Evolutionary conservation across 352 stramenopile species (phyloP).

Genomic region (Halophytophthora batemanensis): DNA sequence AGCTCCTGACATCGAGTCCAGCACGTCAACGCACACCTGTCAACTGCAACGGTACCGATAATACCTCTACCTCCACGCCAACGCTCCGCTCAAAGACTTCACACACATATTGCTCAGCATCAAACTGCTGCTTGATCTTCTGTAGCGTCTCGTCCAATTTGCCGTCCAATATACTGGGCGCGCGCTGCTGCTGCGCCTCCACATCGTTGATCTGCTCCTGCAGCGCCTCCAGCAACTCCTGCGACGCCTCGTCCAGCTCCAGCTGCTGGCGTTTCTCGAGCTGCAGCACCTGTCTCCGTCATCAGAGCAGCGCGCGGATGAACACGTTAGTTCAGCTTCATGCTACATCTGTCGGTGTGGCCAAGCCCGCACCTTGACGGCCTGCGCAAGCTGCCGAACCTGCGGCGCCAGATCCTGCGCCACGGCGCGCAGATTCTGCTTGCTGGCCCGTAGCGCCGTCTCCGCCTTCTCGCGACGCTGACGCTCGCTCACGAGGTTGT

Average conservation of each 20-base stretch:
- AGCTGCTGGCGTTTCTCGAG: constrained; percentile 54
- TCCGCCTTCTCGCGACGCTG: constrained; percentile 56
- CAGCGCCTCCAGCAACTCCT: constrained; percentile 50
- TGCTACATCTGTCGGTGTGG: not conserved
- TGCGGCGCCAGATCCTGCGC: constrained; percentile 44
- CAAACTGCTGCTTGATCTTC: constrained; percentile 28
- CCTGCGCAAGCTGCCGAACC: constrained; percentile 39
- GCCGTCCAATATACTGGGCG: constrained; percentile 26
- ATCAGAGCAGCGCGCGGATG: not conserved
- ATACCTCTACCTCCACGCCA: too few species aligned
- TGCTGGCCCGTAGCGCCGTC: constrained; percentile 30
- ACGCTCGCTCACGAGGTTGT: constrained; percentile 58
- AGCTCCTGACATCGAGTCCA: constrained; percentile 32
- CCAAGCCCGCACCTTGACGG: constrained; percentile 36
- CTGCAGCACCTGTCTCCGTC: constrained; percentile 38
- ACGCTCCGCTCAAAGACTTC: not conserved
- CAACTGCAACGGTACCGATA: not conserved
- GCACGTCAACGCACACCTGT: not conserved
- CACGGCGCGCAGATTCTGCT: constrained; percentile 34
- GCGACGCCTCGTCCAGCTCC: constrained; percentile 53
- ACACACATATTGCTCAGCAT: constrained; percentile 37
- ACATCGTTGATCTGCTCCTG: constrained; percentile 55
- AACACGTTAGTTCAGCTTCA: not conserved
- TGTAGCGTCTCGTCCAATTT: constrained; percentile 27
- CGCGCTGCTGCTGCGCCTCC: constrained; percentile 27